Percentiles rank a stretch among this genome's conserved stretches.
Evolutionary conservation across 2,329 filamentous ascomycete species (phyloP).

Genomic region (Juglanconis oblonga): DNA sequence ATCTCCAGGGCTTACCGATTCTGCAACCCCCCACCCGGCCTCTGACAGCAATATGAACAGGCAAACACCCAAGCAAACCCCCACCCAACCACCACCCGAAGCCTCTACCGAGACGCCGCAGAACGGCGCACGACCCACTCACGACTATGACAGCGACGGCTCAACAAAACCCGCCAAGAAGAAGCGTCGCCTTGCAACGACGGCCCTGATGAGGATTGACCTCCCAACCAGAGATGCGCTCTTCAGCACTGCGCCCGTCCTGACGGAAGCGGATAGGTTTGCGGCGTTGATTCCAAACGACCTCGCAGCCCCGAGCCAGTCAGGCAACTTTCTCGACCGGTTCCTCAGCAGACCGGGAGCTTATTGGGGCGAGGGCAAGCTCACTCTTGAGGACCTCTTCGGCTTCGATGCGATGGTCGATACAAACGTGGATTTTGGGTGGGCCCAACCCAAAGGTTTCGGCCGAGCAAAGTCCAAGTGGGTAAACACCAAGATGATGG

Average conservation of each 20-base stretch:
- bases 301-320: neutral
- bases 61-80: neutral
- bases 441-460: constrained; percentile 25
- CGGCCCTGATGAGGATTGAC: constrained; percentile 20
- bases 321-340: neutral
- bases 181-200: constrained; percentile 30
- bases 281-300: neutral
- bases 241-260: constrained; percentile 10
- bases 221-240: constrained; percentile 8
- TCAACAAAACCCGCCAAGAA: constrained; percentile 21
- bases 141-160: neutral
- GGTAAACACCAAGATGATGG: constrained; percentile 39
- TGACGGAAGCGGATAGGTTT: constrained; percentile 10
- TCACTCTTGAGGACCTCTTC: constrained; percentile 21
- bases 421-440: constrained; percentile 26
- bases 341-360: constrained; percentile 18
- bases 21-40: neutral
- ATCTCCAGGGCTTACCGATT: neutral
- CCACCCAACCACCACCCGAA: neutral
- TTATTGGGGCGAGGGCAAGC: constrained; percentile 34
- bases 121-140: neutral
- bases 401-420: neutral
- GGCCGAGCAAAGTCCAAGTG: constrained; percentile 43
- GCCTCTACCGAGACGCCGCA: neutral
- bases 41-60: neutral